Evolutionary conservation across 352 stramenopile species (phyloP).

Genomic region (Phytophthora nicotianae): DNA sequence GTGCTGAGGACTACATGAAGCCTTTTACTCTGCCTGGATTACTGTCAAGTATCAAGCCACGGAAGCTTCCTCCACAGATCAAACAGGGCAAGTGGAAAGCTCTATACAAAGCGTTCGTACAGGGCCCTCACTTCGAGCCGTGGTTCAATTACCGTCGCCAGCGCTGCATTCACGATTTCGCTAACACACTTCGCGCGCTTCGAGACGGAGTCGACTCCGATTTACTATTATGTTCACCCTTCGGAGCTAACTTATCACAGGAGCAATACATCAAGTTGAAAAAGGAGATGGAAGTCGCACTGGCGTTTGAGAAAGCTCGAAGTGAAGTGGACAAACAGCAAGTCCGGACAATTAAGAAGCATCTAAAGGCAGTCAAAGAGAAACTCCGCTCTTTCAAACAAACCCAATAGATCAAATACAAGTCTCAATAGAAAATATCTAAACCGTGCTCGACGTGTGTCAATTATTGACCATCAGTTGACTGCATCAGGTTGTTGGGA

Average conservation of each 20-base stretch:
- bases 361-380: slow-evolving; percentile 53
- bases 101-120: slow-evolving; percentile 76
- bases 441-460: background rate
- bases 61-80: slow-evolving; percentile 64
- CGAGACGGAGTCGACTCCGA: slow-evolving; percentile 48
- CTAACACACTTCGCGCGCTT: slow-evolving; percentile 56
- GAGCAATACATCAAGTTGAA: slow-evolving; percentile 55
- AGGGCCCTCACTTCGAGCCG: slow-evolving; percentile 72
- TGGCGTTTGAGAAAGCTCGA: slow-evolving; percentile 42
- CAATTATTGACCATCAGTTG: slow-evolving; percentile 31
- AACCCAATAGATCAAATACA: slow-evolving; percentile 26
- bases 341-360: slow-evolving; percentile 50
- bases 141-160: slow-evolving; percentile 78
- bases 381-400: slow-evolving; percentile 39
- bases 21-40: slow-evolving; percentile 65
- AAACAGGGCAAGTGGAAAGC: slow-evolving; percentile 68
- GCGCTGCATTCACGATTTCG: slow-evolving; percentile 74
- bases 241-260: slow-evolving; percentile 46
- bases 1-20: slow-evolving; percentile 73
- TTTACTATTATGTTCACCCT: slow-evolving; percentile 47
- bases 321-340: slow-evolving; percentile 45
- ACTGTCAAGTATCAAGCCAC: slow-evolving; percentile 58
- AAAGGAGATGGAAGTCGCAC: slow-evolving; percentile 50
- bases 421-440: slow-evolving; percentile 21
- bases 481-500: slow-evolving; percentile 76